These are phyloP conservation scores for Aspergillus nanangensis DNA, from an alignment of 495 filamentous ascomycete genomes.

Conservation along the genomic window DNA sequence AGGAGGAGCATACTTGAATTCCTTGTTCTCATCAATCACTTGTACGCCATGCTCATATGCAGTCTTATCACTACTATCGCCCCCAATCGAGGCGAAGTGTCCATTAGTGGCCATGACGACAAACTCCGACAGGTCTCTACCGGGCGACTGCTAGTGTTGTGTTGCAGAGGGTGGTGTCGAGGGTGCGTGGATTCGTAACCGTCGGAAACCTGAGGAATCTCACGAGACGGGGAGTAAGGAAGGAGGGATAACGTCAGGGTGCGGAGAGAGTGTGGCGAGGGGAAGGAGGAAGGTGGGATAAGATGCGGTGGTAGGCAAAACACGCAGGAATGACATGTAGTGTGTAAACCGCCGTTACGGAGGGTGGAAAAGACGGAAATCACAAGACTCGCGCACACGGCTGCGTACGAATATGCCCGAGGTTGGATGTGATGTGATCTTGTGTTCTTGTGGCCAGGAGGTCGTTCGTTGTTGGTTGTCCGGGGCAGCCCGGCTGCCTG, in stretches of 20 bases:
- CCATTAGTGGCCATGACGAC: slow-evolving; percentile 73
- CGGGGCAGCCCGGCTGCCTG: slow-evolving; percentile 10
- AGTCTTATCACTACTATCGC: slow-evolving; percentile 54
- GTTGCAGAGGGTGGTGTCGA: no score
- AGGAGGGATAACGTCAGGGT: slow-evolving; percentile 13
- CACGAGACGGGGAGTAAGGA: background rate
- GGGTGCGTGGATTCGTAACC: no score
- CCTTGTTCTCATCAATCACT: slow-evolving; percentile 91
- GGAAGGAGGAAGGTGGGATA: slow-evolving; percentile 5
- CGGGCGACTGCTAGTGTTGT: slow-evolving; percentile 5
- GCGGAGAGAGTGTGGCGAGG: slow-evolving; percentile 17
- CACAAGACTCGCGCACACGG: slow-evolving; percentile 13
- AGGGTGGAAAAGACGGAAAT: slow-evolving; percentile 3
- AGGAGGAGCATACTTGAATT: slow-evolving; percentile 74
- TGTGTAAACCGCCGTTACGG: background rate
- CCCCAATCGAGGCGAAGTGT: slow-evolving; percentile 79
- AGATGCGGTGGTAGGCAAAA: slow-evolving; percentile 8
- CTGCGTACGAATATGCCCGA: slow-evolving; percentile 6
- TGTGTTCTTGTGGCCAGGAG: slow-evolving; percentile 4
- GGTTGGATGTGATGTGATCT: slow-evolving; percentile 7
- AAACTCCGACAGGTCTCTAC: slow-evolving; percentile 46
- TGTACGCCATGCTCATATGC: slow-evolving; percentile 89
- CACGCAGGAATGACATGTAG: background rate
- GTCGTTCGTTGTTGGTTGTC: slow-evolving; percentile 4
- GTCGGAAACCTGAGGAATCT: background rate